phyloP scores from a whole-genome alignment of 805 yeast genomes.

The Candida suzukii region DNA sequence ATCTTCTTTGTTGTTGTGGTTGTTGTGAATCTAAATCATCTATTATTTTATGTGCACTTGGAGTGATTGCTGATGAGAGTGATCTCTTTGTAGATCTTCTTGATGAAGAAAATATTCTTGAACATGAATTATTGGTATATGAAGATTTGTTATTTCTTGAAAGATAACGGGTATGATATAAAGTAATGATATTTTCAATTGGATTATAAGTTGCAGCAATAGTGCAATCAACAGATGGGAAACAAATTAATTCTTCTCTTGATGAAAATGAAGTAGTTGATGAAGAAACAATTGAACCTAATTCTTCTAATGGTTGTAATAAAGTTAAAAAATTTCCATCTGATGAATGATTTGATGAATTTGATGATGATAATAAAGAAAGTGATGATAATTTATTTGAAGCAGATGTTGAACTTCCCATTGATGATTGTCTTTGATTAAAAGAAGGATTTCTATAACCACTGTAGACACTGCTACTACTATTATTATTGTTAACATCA shows the following conservation, averaged over 20 bases:
- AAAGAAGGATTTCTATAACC: not conserved
- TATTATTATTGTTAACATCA: too few relatives aligned
- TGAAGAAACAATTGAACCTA: conserved; percentile 65
- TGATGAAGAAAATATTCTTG: conserved; percentile 8
- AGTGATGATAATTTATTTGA: not conserved
- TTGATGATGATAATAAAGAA: not conserved
- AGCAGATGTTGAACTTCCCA: not conserved
- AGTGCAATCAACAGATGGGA: conserved; percentile 39
- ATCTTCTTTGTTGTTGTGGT: conserved; percentile 11
- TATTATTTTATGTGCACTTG: conserved; percentile 4
- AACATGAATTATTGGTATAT: conserved; percentile 3
- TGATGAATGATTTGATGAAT: not conserved
- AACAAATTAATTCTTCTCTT: conserved; percentile 48
- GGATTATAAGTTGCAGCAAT: conserved; percentile 53
- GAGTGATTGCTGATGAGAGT: conserved; percentile 20
- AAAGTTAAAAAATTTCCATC: conserved; percentile 50
- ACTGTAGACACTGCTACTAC: not conserved
- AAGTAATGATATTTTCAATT: conserved; percentile 33
- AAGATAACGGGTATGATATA: conserved; percentile 52
- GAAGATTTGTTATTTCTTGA: conserved; percentile 9
- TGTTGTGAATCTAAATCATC: conserved; percentile 1
- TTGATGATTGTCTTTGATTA: not conserved
- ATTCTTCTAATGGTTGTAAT: conserved; percentile 67
- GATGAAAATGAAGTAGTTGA: conserved; percentile 59
- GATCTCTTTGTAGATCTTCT: conserved; percentile 19